These are phyloP conservation scores for Xylariaceae sp. DNA, from an alignment of 2,329 filamentous ascomycete genomes.

Conservation along the genomic window DNA sequence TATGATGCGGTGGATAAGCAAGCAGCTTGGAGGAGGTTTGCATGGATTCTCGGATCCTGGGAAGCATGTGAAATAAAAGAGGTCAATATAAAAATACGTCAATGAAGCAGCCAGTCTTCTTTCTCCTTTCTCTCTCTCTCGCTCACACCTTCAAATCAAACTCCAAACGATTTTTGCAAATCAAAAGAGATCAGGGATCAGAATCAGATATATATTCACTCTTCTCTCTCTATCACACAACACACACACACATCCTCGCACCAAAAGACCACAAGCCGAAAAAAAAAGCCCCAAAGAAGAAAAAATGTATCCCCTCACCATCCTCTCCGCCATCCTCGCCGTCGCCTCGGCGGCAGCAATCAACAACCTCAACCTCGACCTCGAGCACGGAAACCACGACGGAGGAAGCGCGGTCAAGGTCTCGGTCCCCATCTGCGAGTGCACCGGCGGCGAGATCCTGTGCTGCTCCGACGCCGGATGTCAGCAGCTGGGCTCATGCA, in stretches of 20 bases:
- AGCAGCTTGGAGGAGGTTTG: too few relatives aligned
- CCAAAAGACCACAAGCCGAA: background rate
- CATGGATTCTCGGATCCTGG: too few relatives aligned
- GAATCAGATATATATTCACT: too few relatives aligned
- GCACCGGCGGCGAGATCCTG: conserved; percentile 3
- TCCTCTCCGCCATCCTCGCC: conserved; percentile 3
- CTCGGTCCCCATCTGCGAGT: conserved; percentile 10
- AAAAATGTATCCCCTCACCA: conserved; percentile 3
- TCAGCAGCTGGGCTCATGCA: background rate
- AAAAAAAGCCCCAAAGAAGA: background rate
- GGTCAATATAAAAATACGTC: too few relatives aligned
- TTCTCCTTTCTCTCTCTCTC: too few relatives aligned
- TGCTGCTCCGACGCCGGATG: conserved; percentile 14
- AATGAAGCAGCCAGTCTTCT: too few relatives aligned
- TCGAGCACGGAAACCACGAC: background rate
- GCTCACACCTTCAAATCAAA: too few relatives aligned
- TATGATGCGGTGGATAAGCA: too few relatives aligned
- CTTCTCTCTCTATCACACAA: too few relatives aligned
- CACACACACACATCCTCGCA: background rate
- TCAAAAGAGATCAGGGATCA: too few relatives aligned
- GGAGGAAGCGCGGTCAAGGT: background rate
- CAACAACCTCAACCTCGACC: background rate
- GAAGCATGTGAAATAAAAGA: too few relatives aligned
- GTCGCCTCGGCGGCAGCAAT: conserved; percentile 1
- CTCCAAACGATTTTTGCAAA: too few relatives aligned